Evolutionary conservation across 192 early-diverging fungal genomes (phyloP).

Genomic region (Coemansia sp.): DNA sequence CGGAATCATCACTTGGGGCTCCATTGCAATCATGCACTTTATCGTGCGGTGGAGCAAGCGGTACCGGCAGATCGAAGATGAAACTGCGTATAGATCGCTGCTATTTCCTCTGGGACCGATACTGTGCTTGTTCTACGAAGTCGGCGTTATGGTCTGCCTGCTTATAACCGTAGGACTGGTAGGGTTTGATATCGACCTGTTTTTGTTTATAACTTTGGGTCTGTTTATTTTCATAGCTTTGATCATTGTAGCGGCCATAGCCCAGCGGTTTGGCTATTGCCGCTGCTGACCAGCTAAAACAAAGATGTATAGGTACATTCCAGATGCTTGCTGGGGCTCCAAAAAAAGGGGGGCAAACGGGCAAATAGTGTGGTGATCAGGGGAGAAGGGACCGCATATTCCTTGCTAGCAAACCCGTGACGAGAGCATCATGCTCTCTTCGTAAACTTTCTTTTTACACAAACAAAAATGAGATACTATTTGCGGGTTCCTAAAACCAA

Average conservation of each 20-base stretch:
- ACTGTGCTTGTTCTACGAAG: constrained; percentile 8
- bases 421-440: too few relatives aligned
- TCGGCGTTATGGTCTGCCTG: constrained; percentile 1
- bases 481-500: constrained; percentile 49
- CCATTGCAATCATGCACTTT: constrained; percentile 21
- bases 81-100: constrained; percentile 7
- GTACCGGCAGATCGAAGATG: constrained; percentile 4
- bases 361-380: too few relatives aligned
- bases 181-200: constrained; percentile 15
- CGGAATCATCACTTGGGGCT: constrained; percentile 24
- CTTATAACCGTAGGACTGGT: constrained; percentile 11
- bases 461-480: constrained; percentile 36
- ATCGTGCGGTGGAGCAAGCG: constrained; percentile 23
- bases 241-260: constrained; percentile 3
- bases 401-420: too few relatives aligned
- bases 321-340: too few relatives aligned
- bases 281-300: constrained; percentile 13
- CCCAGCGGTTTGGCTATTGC: constrained; percentile 24
- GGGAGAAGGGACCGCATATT: too few relatives aligned
- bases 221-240: constrained; percentile 15
- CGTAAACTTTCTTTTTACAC: neutral
- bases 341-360: too few relatives aligned
- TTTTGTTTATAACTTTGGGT: constrained; percentile 16
- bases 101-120: constrained; percentile 22
- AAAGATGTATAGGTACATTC: too few relatives aligned